Evolutionary conservation across 768 basidiomycete species (phyloP).

Genomic region (Termitomyces sp.): DNA sequence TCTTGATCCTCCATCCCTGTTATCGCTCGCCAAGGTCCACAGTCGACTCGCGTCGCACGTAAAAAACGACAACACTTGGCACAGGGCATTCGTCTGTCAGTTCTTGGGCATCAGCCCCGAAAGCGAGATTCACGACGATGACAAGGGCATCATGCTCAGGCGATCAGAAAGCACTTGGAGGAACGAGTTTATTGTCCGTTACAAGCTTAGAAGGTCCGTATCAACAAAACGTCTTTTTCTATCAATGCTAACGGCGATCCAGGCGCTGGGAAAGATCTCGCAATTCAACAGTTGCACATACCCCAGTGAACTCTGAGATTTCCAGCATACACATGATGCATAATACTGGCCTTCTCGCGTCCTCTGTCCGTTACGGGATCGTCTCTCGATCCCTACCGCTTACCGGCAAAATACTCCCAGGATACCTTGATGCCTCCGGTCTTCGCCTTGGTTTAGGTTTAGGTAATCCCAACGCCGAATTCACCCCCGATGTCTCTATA

Average conservation of each 20-base stretch:
- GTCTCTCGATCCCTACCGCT: constrained; percentile 71
- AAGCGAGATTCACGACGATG: constrained; percentile 40
- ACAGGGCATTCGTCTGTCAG: constrained; percentile 64
- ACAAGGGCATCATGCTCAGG: constrained; percentile 47
- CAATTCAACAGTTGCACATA: constrained; percentile 54
- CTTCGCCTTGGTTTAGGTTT: constrained; percentile 52
- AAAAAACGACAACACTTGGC: constrained; percentile 78
- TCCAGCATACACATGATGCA: constrained; percentile 58
- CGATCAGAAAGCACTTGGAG: constrained; percentile 61
- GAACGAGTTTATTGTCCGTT: constrained; percentile 59
- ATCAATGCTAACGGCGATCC: constrained; percentile 1
- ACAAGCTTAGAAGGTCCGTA: constrained; percentile 47
- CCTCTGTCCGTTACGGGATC: constrained; percentile 63
- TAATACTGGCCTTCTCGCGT: constrained; percentile 48
- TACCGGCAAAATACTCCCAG: constrained; percentile 63
- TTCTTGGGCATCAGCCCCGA: constrained; percentile 67
- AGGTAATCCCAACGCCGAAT: constrained; percentile 74
- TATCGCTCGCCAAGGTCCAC: constrained; percentile 51
- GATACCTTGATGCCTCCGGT: constrained; percentile 63
- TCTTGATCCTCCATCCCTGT: constrained; percentile 59
- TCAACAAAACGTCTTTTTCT: not conserved
- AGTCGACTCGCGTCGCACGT: constrained; percentile 55
- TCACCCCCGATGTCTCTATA: constrained; percentile 59
- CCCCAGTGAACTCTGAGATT: constrained; percentile 56
- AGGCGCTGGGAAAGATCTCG: constrained; percentile 73